Base-by-base conservation (phyloP, 805 yeast genomes). In the Metschnikowia proteae region DNA sequence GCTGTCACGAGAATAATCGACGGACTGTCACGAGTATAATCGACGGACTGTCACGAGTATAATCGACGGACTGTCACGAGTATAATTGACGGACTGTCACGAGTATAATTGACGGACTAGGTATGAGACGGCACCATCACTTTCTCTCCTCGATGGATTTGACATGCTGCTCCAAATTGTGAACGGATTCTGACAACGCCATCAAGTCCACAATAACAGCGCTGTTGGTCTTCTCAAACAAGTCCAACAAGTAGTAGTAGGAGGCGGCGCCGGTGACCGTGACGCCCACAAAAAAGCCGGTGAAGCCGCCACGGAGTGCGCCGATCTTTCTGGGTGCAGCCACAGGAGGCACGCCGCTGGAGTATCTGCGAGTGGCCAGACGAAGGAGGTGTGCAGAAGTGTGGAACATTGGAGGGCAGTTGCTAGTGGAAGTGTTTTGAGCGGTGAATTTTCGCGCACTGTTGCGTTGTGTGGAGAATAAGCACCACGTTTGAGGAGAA, bases 211-310 rank as follows among this genome's bases (percentile, higher is more conserved):
- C 80, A 49, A 87, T 76, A 49, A 88, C 80, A 17, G 85, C 85
- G 58, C 78, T 79, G 64, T 84, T 86, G 57, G 92, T 79, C 52
- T 77, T 73, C 64, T 84, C 82, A 75, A 86, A 87, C 65, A 86
- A 86, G 60, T 88, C 94, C 50, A 87, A 67, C 56, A 87, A 73
- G 67, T 87, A 88, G 65, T 81, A 84, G 73, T 88, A 88, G 11
- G 91, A 82, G 6, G 81, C 86, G 47, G 78, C 78, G 2, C 95
- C 91, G 13, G 96, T 85, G 53, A 78, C 64, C 23, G 88, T 73
- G 34, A 84, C 86, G 39, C 96, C 96, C 29, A 83, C 71, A 47
- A 88, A 75, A 67, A 88, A 89, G 1, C 96, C 96, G 47, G 87
- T 70, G 53, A 88, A 72, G 4, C 78, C 80, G 22, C 77, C 76